Conservation (phyloP, 495 filamentous ascomycete genomes). For the Trichoderma asperelloides region DNA sequence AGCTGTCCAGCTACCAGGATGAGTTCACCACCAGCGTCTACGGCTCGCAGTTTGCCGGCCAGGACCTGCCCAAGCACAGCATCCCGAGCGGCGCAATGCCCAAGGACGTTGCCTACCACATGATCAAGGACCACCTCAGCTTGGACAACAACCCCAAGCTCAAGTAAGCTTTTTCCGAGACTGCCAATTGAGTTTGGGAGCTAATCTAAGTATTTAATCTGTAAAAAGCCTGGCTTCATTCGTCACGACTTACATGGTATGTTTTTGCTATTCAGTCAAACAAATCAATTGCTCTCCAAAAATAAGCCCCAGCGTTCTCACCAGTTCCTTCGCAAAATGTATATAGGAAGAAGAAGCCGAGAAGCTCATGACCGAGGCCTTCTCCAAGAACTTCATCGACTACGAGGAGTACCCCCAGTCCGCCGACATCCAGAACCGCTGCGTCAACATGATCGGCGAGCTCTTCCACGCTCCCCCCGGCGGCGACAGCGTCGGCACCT, state of each 20-base stretch:
- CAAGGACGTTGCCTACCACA: conserved; percentile 78
- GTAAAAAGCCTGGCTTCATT: conserved; percentile 57
- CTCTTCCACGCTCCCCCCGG: conserved; percentile 64
- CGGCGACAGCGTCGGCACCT: conserved; percentile 64
- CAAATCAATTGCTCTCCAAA: no score
- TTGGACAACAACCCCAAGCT: conserved; percentile 84
- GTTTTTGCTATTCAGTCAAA: conserved; percentile 6
- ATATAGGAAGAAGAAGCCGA: conserved; percentile 76
- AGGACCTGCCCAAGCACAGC: conserved; percentile 68
- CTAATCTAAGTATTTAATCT: conserved; percentile 12
- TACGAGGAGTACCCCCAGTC: conserved; percentile 88
- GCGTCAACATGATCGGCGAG: conserved; percentile 87
- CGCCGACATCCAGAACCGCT: conserved; percentile 86
- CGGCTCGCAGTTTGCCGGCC: conserved; percentile 67
- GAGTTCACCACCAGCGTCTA: conserved; percentile 68
- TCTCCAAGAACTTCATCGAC: conserved; percentile 90
- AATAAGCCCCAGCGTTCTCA: no score
- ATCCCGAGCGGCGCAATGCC: conserved; percentile 92
- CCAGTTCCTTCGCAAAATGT: neutral
- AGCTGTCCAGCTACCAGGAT: conserved; percentile 1
- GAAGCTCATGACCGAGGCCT: conserved; percentile 79
- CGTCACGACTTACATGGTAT: conserved; percentile 81
- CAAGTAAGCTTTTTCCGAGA: conserved; percentile 47
- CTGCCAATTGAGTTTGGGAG: neutral
- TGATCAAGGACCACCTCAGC: conserved; percentile 91